phyloP scores from a whole-genome alignment of 352 stramenopile genomes.

The Globisporangium splendens region DNA sequence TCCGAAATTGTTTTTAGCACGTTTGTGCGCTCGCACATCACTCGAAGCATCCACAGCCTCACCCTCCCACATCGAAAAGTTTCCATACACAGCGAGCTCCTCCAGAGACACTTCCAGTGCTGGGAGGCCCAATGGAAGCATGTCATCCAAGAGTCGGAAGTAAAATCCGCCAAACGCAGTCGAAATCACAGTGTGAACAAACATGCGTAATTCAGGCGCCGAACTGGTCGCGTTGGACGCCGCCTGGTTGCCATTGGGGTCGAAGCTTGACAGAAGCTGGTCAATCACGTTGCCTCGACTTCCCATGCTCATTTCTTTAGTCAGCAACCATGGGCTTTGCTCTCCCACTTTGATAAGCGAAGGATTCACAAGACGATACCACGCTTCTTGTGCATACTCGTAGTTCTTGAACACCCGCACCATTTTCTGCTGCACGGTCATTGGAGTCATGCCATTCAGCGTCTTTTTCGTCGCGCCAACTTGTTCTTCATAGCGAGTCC shows the following conservation, averaged over 20 bases:
- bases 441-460: constrained; percentile 48
- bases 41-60: constrained; percentile 17
- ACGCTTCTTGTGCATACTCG: constrained; percentile 85
- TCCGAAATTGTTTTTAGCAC: constrained; percentile 63
- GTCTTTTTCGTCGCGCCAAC: constrained; percentile 51
- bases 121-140: constrained; percentile 64
- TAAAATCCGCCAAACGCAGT: constrained; percentile 88
- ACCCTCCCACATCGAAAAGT: constrained; percentile 71
- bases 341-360: constrained; percentile 66
- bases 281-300: constrained; percentile 71
- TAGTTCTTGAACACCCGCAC: constrained; percentile 83
- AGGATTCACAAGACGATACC: constrained; percentile 77
- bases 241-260: constrained; percentile 15
- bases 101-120: constrained; percentile 79
- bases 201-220: constrained; percentile 41
- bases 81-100: constrained; percentile 71
- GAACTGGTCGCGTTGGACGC: background rate
- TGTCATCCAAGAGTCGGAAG: constrained; percentile 81
- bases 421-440: constrained; percentile 84
- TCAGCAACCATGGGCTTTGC: constrained; percentile 67
- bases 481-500: constrained; percentile 70
- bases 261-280: constrained; percentile 68
- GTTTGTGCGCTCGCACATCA: constrained; percentile 38
- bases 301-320: constrained; percentile 79
- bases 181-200: constrained; percentile 72